phyloP scores from a whole-genome alignment of 805 yeast species.

The Tanozyma kutaoensis region DNA sequence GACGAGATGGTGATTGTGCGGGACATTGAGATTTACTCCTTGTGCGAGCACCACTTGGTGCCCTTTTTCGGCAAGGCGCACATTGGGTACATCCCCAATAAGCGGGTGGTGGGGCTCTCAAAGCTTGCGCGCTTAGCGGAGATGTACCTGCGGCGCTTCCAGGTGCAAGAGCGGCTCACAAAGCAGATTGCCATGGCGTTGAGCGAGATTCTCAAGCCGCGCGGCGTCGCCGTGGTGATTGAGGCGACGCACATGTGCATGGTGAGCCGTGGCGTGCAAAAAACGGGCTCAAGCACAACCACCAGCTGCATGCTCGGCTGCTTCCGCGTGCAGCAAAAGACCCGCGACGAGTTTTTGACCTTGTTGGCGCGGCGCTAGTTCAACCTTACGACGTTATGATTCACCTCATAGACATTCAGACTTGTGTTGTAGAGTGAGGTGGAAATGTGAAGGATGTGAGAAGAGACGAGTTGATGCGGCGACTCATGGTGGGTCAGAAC shows the following conservation, averaged over 20 bases:
- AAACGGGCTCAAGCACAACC: constrained; percentile 84
- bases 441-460: too few relatives aligned
- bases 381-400: constrained; percentile 4
- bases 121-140: constrained; percentile 93
- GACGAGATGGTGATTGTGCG: constrained; percentile 98
- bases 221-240: constrained; percentile 96
- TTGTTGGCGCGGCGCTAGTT: constrained; percentile 63
- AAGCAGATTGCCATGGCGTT: constrained; percentile 96
- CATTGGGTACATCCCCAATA: constrained; percentile 95
- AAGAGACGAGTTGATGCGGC: too few relatives aligned
- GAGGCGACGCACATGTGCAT: constrained; percentile 99
- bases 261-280: constrained; percentile 97
- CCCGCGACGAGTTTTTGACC: constrained; percentile 90
- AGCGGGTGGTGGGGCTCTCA: constrained; percentile 81
- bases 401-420: constrained; percentile 5
- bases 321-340: constrained; percentile 85
- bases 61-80: constrained; percentile 97
- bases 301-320: constrained; percentile 98
- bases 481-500: too few relatives aligned
- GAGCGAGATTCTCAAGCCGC: constrained; percentile 79
- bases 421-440: constrained; percentile 2
- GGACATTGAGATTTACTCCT: constrained; percentile 82
- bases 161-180: constrained; percentile 95
- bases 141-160: constrained; percentile 90
- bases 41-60: constrained; percentile 96